Evolutionary conservation across 257 asterid species (phyloP), one percentile per base, ranked within the genome.

Genomic region (Leptodermis oblonga): DNA sequence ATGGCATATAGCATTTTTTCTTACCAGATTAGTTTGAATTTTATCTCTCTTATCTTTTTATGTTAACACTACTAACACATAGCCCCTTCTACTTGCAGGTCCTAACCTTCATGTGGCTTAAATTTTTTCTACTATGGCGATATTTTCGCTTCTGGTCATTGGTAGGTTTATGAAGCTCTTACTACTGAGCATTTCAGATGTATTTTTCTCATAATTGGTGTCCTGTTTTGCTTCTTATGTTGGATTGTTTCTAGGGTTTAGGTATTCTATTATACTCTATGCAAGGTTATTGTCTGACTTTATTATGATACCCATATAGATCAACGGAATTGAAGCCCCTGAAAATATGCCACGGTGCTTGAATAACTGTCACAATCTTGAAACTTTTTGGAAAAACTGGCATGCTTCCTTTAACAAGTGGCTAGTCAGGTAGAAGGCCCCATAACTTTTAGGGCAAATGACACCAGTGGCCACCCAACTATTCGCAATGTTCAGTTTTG

Each of bases 331-430:
- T 82, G 96, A 86, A 75, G 86, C 87, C 73, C 97, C 96, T 64
- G 97, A 93, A 80, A 93, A 93, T 82, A 93, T 93, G 97, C 99
- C 99, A 43, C 87, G 78, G 80, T 93, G 97, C 74, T 68, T 93
- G 76, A 93, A 93, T 85, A 93, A 93, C 74, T 93, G 97, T 83
- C 79, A 93, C 87, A 93, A 79, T 82, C 82, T 93, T 81, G 97
- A 88, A 75, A 88, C 87, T 63, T 93, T 93, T 78, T 93, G 96
- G 99, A 93, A 87, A 84, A 93, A 86, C 69, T 93, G 97, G 99
- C 99, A 93, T 83, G 97, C 97, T 70, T 93, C 99, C 22, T 93
- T 84, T 82, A 93, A 93, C 91, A 90, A 85, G 77, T 93, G 99
- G 99, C 99, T 93, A 59, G 99, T 93, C 73, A 88, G 97, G 98